Evolutionary conservation across 192 early-diverging fungal genomes (phyloP), one percentile per base, ranked within the genome.

Genomic region (Globomyces pollinis-pini): DNA sequence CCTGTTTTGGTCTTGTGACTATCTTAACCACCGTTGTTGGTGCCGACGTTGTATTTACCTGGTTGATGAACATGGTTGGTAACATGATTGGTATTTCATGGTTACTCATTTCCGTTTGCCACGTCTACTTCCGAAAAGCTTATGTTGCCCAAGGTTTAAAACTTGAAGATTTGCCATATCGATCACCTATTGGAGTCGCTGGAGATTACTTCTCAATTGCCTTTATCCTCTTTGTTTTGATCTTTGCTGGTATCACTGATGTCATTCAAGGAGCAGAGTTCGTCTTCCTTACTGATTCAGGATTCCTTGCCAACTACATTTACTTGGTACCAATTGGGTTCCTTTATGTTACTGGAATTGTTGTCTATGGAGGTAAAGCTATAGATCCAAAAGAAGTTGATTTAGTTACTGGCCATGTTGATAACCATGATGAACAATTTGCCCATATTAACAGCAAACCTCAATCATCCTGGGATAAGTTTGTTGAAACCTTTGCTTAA

Each of bases 11-110:
- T 0, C 20, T 42, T 42, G 41, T 20, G 0, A 20, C 20, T 20
- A 18, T 42, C n/a, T 42, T 42, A 18, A 42, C 20, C 20, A 42
- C 39, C 39, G 3, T 36, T 5, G 13, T 36, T 77, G n/a, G n/a
- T n/a, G n/a, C n/a, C n/a, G n/a, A n/a, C n/a, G n/a, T n/a, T n/a
- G 64, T 68, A 39, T 80, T 83, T 63, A 57, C 43, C 61, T 76
- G 66, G 36, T 57, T 79, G n/a, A 35, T 69, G 44, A 64, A 51
- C 63, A 31, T 75, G n/a, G 44, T 64, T 21, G 35, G 50, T 23
- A 26, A 68, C 15, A 44, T 50, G n/a, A 63, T 59, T 21, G 49
- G 74, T 39, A 50, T 76, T 23, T 57, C 65, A n/a, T 76, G 75
- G 75, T 35, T 31, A 15, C 50, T 52, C 5, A 68, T 76, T 49